Conservation (phyloP, 2,329 filamentous ascomycete genomes). For the Fusarium sp. region DNA sequence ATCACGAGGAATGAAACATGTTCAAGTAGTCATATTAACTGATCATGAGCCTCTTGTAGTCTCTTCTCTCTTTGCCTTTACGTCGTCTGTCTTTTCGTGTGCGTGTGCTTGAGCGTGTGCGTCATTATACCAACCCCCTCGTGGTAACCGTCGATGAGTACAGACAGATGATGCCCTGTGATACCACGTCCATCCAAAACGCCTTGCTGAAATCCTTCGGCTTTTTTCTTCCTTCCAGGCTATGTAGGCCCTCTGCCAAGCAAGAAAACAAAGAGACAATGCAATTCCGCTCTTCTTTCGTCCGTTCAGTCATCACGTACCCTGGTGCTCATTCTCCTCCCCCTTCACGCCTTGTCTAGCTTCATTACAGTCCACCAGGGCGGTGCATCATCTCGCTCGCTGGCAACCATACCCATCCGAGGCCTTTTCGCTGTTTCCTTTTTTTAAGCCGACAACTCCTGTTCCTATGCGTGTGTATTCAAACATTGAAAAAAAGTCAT, state of each 20-base stretch:
- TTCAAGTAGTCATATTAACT: background rate
- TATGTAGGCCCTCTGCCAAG: background rate
- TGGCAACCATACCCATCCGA: background rate
- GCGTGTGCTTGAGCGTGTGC: slow-evolving; percentile 5
- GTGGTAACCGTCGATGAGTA: slow-evolving; percentile 1
- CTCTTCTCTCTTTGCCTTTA: background rate
- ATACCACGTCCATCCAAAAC: slow-evolving; percentile 30
- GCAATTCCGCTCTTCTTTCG: background rate
- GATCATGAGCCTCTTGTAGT: background rate
- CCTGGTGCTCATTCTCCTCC: background rate
- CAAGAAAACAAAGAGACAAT: background rate
- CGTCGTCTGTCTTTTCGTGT: slow-evolving; percentile 1
- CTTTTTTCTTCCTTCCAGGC: slow-evolving; percentile 7
- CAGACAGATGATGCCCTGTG: slow-evolving; percentile 1
- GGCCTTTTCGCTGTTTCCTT: background rate
- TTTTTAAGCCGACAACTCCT: slow-evolving; percentile 25
- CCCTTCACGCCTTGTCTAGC: slow-evolving; percentile 7
- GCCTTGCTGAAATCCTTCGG: slow-evolving; percentile 34
- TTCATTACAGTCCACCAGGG: slow-evolving; percentile 10
- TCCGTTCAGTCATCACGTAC: slow-evolving; percentile 1
- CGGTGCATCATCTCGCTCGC: background rate
- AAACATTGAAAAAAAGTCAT: slow-evolving; percentile 12
- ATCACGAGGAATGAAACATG: background rate
- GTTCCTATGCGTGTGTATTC: slow-evolving; percentile 22
- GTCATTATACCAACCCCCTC: slow-evolving; percentile 6